Evolutionary conservation across 164 flowering plant species (phyloP).

Genomic region (Saururus chinensis): DNA sequence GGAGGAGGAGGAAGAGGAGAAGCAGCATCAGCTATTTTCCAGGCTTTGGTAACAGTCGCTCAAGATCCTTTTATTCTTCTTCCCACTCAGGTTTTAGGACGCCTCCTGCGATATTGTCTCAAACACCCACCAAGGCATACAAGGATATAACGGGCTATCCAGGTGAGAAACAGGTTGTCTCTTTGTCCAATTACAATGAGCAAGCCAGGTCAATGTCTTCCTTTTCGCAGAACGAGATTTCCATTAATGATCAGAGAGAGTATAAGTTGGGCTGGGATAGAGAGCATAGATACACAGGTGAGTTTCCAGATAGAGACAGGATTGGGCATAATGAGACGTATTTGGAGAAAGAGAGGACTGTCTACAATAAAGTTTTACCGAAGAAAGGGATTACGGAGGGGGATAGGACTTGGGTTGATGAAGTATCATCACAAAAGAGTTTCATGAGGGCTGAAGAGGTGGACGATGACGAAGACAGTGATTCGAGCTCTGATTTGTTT

Average conservation of each 20-base stretch:
- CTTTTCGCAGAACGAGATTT: conserved; percentile 6
- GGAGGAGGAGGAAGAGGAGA: conserved; percentile 33
- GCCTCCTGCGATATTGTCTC: conserved; percentile 35
- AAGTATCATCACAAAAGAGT: conserved; percentile 13
- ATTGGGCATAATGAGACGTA: conserved; percentile 1
- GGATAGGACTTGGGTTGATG: conserved; percentile 21
- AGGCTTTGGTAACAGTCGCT: conserved; percentile 4
- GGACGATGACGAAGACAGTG: conserved; percentile 65
- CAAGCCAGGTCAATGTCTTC: conserved; percentile 12
- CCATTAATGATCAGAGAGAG: conserved; percentile 13
- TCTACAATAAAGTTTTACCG: neutral
- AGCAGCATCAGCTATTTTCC: conserved; percentile 31
- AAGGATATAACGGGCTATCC: conserved; percentile 32
- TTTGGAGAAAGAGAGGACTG: conserved; percentile 9
- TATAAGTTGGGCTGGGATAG: conserved; percentile 45
- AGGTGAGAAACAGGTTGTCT: conserved; percentile 22
- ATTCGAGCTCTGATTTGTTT: conserved; percentile 89
- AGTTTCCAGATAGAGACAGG: conserved; percentile 19
- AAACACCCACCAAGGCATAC: conserved; percentile 31
- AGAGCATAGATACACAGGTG: conserved; percentile 21
- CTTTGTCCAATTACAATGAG: conserved; percentile 16
- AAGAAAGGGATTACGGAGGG: conserved; percentile 7
- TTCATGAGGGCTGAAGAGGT: conserved; percentile 13
- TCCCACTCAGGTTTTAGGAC: conserved; percentile 48
- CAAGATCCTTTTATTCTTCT: conserved; percentile 21